These are phyloP conservation scores for Scedosporium minutisporum DNA, from an alignment of 2,329 filamentous ascomycete genomes.

Conservation along the genomic window DNA sequence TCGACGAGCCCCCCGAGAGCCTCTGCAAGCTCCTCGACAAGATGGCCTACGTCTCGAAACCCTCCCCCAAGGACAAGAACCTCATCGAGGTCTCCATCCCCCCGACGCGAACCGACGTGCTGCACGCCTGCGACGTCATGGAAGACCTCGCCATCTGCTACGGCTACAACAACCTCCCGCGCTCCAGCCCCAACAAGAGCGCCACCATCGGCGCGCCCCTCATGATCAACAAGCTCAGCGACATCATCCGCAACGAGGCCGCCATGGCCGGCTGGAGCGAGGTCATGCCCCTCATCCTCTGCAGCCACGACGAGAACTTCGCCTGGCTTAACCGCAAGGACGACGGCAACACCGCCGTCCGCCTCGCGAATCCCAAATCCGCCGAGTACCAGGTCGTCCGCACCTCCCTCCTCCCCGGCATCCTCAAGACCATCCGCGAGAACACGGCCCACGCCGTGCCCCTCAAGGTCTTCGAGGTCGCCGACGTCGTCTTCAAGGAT, in stretches of 20 bases:
- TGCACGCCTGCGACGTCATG: conserved; percentile 98
- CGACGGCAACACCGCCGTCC: conserved; percentile 72
- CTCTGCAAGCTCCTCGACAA: conserved; percentile 74
- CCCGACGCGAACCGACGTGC: conserved; percentile 82
- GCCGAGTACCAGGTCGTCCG: conserved; percentile 88
- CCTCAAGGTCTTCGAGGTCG: conserved; percentile 86
- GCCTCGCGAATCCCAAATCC: conserved; percentile 86
- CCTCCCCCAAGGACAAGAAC: conserved; percentile 53
- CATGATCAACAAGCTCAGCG: conserved; percentile 85
- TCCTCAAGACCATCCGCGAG: conserved; percentile 88
- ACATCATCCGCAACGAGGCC: conserved; percentile 80
- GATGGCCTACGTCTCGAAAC: conserved; percentile 79
- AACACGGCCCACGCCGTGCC: conserved; percentile 84
- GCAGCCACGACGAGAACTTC: conserved; percentile 98
- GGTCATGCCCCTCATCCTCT: conserved; percentile 91
- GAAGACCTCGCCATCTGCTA: conserved; percentile 95
- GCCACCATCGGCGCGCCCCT: conserved; percentile 80
- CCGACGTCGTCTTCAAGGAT: conserved; percentile 90
- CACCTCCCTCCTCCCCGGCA: conserved; percentile 73
- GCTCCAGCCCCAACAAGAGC: conserved; percentile 75
- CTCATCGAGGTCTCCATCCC: conserved; percentile 76
- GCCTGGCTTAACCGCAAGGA: conserved; percentile 86
- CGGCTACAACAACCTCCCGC: conserved; percentile 92
- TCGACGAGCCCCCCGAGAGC: conserved; percentile 61
- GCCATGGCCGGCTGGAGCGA: conserved; percentile 95